Base-by-base conservation (phyloP, 2,329 filamentous ascomycete species). In the Sporothrix variecibatus region DNA sequence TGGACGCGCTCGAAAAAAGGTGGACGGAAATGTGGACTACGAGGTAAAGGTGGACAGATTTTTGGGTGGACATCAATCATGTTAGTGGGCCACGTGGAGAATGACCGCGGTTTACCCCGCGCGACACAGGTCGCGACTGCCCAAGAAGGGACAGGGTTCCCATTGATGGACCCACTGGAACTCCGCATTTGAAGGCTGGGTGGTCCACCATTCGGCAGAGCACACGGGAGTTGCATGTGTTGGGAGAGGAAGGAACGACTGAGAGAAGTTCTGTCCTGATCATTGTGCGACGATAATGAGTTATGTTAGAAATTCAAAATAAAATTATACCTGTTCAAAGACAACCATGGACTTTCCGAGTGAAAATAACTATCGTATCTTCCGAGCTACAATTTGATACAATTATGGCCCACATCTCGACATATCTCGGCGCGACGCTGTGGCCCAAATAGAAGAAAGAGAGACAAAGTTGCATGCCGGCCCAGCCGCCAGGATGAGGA, bases 71-170 rank as follows among this genome's bases (percentile, higher is more conserved):
- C 40, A 20, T 53, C 5, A 1, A n/a, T 12, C 23, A 23, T 58
- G 56, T 58, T 31, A 58, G 56, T 58, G 56, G 56, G 56, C 56
- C 56, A 58, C 56, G 26, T 58, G 56, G 56, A 58, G 56, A 53
- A 53, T 7, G 49, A 53, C n/a, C 49, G 49, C 20, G 49, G 49
- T 20, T 7, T 23, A 53, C 49, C 49, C 49, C 49, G 49, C 49
- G 49, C 49, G 49, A n/a, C 20, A n/a, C 7, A n/a, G 49, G 20
- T 34, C 49, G 6, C 49, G 20, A 53, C 20, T n/a, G 8, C 40
- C 40, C 40, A 43, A 43, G 12, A 43, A 43, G 40, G 40, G 40
- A 43, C 40, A 43, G 17, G 20, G n/a, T 15, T 20, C 23, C 20
- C 20, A 53, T 23, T 58, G 26, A 12, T 1, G 12, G 56, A 17